Evolutionary conservation across 192 early-diverging fungal genomes (phyloP).

Genomic region (Umbelopsis isabellina): DNA sequence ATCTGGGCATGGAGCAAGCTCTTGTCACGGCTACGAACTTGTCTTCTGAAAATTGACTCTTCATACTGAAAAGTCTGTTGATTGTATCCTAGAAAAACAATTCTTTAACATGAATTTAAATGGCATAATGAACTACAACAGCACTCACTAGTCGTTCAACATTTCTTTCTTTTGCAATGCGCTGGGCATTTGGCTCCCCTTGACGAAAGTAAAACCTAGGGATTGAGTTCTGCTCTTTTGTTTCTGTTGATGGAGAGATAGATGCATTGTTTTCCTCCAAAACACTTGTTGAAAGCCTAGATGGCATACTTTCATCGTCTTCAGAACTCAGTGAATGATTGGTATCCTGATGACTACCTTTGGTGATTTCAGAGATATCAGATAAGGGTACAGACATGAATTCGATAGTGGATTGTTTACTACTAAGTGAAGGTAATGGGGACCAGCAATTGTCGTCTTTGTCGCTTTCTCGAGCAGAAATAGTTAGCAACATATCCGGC

Average conservation of each 20-base stretch:
- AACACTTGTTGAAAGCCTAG: no score
- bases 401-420: neutral
- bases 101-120: neutral
- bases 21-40: slow-evolving; percentile 34
- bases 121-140: neutral
- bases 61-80: neutral
- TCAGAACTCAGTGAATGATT: no score
- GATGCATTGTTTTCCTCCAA: no score
- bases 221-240: neutral
- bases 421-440: neutral
- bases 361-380: no score
- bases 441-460: slow-evolving; percentile 11
- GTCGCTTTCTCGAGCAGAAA: neutral
- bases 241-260: neutral
- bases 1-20: slow-evolving; percentile 65
- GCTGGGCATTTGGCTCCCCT: slow-evolving; percentile 6
- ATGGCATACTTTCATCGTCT: no score
- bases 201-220: neutral
- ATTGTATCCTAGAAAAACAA: neutral
- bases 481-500: neutral
- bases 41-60: slow-evolving; percentile 15
- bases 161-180: neutral
- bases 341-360: no score
- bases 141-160: neutral
- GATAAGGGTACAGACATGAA: no score